Conservation (phyloP, 2,329 filamentous ascomycete species). For the Calonectria pauciramosa region DNA sequence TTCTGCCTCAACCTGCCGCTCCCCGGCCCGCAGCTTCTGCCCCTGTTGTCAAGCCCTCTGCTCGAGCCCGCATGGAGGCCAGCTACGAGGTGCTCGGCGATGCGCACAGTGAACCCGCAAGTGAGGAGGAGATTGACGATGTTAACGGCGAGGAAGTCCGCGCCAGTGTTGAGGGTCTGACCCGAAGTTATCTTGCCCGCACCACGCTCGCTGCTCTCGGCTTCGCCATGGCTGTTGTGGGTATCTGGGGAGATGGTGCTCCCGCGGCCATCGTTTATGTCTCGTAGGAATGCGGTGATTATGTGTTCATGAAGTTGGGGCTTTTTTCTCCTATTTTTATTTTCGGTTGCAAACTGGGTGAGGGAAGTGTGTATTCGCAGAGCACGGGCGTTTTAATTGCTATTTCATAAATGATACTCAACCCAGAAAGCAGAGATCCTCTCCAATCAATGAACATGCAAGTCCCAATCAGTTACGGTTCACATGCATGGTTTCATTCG, state of each 20-base stretch:
- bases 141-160: conserved; percentile 75
- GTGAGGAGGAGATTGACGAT: conserved; percentile 65
- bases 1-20: conserved; percentile 57
- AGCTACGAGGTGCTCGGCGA: conserved; percentile 79
- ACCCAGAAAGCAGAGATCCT: conserved; percentile 25
- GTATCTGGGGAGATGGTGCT: conserved; percentile 76
- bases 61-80: conserved; percentile 70
- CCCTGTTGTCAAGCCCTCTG: conserved; percentile 46
- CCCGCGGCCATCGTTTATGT: conserved; percentile 51
- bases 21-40: conserved; percentile 46
- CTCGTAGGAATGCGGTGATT: conserved; percentile 41
- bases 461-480: conserved; percentile 19
- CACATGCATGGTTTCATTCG: neutral
- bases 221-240: conserved; percentile 73
- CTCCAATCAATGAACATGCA: conserved; percentile 34
- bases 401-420: conserved; percentile 10
- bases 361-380: conserved; percentile 31
- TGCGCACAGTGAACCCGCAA: conserved; percentile 62
- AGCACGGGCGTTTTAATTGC: conserved; percentile 36
- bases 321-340: conserved; percentile 21
- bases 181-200: conserved; percentile 67
- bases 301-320: neutral
- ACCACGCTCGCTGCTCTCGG: conserved; percentile 67
- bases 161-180: conserved; percentile 67
- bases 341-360: conserved; percentile 25